Evolutionary conservation across 2,329 filamentous ascomycete genomes (phyloP), one percentile per base, ranked within the genome.

Genomic region (Alternaria sp.): DNA sequence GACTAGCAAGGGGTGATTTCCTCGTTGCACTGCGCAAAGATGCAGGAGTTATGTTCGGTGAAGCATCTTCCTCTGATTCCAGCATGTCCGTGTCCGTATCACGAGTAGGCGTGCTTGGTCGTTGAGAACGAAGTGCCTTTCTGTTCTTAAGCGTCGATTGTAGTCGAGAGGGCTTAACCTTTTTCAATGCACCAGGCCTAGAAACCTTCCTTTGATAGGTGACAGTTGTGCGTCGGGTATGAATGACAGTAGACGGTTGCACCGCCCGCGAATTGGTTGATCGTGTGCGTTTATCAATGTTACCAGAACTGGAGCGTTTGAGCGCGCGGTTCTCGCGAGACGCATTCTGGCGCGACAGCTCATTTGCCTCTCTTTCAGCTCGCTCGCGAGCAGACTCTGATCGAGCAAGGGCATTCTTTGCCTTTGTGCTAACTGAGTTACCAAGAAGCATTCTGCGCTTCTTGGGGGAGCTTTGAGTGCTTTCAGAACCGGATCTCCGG

Each of bases 21-120:
- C 64, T 74, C 12, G 66, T 64, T 16, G 76, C 75, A 56, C 75
- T 77, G 36, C 76, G 74, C 5, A 78, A 66, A 28, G 75, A 77
- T 4, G 74, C 74, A n/a, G 76, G 75, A 9, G 76, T 78, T 30
- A 78, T 77, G 30, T 77, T 78, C 10, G 71, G 69, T 4, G 74
- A 75, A 6, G 59, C 56, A 11, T 71, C 69, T 9, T 68, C 63
- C 4, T 75, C 72, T 1, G 67, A 66, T 12, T 67, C 66, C 3
- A 54, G 41, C 3, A 59, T 50, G 14, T 63, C 58, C 14, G 51
- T 46, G 6, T 44, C 51, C 1, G 60, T 55, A n/a, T 57, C 57
- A 12, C 61, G 58, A 16, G 41, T 60, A 8, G 69, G 71, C 9
- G 67, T 73, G 38, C 57, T 70, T 34, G 68, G 66, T 25, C 63